phyloP scores from a whole-genome alignment of 1,139 yeast species.

The Candida sp. region DNA sequence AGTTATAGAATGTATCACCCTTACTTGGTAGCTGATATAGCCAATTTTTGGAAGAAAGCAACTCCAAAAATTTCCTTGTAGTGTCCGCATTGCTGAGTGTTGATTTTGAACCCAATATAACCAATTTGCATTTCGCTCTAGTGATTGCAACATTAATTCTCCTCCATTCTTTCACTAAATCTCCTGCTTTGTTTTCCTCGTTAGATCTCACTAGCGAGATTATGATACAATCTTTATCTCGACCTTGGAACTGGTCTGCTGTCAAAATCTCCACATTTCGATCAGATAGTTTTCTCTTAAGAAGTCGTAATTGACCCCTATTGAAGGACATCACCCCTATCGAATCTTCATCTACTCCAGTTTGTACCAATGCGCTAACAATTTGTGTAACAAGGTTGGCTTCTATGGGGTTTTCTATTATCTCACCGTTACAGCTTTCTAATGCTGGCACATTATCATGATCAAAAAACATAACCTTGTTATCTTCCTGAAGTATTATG shows the following conservation, averaged over 20 bases:
- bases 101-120: constrained; percentile 73
- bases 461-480: constrained; percentile 70
- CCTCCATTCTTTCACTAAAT: constrained; percentile 82
- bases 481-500: constrained; percentile 24
- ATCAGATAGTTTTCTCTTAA: constrained; percentile 42
- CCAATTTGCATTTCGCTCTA: constrained; percentile 79
- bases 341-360: constrained; percentile 58
- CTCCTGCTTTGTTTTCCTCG: constrained; percentile 65
- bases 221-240: constrained; percentile 89
- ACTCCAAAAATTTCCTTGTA: constrained; percentile 58
- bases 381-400: constrained; percentile 62
- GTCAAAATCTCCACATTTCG: constrained; percentile 72
- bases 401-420: constrained; percentile 70
- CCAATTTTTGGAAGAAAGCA: constrained; percentile 65
- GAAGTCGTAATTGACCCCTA: constrained; percentile 68
- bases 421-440: constrained; percentile 62
- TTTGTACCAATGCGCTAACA: constrained; percentile 51
- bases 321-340: constrained; percentile 92
- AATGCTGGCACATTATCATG: constrained; percentile 65
- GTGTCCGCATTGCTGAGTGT: constrained; percentile 58
- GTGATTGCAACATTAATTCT: constrained; percentile 94
- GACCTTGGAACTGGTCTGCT: constrained; percentile 95
- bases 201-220: constrained; percentile 88
- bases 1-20: constrained; percentile 37
- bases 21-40: constrained; percentile 48